Base-by-base conservation (phyloP, 2,329 filamentous ascomycete genomes). In the Nectriaceae sp. region DNA sequence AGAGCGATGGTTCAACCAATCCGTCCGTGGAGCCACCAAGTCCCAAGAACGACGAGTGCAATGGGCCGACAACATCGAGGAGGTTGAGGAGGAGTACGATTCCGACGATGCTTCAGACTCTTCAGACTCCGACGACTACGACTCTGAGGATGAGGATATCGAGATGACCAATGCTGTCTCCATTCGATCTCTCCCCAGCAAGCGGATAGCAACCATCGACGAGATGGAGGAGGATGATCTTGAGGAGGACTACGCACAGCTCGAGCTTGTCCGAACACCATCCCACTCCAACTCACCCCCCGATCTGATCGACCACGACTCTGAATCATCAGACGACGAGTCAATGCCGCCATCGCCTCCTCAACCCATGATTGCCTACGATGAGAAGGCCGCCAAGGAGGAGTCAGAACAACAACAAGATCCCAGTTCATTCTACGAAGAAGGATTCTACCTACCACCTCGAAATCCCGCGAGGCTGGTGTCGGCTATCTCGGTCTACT, bases 1-100 rank as follows among this genome's bases (percentile, higher is more conserved):
- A 75, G 93, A 97, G 75, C 87, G 84, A 59, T 97, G 92, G 92
- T 97, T 97, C 86, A 95, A 97, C 83, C 88, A 91, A 71, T 94
- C 90, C 54, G 89, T 97, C 72, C 86, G 83, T 69, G 88, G 87
- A 65, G 88, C 88, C 60, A 78, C 78, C 67, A 72, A 68, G 45
- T 64, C 74, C 52, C 78, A 87, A 59, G 81, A 89, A 54, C 83
- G 82, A 69, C 89, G 89, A 75, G 84, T 96, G 61, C 88, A 93
- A 78, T 96, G 90, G 90, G 89, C 89, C 65, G 89, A 95, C 70
- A 79, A 82, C 47, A 81, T 92, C 55, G 78, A 82, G 52, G 86
- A 89, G 57, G 74, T 80, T 43, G 83, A 89, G 67, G 84, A 90
- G 53, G 86, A 90, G 53, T 79, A 78, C 56, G 84, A 88, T 58